Percentiles rank a stretch among this genome's conserved stretches.
Evolutionary conservation across 2,329 filamentous ascomycete genomes (phyloP).

Genomic region (Colletotrichum sp.): DNA sequence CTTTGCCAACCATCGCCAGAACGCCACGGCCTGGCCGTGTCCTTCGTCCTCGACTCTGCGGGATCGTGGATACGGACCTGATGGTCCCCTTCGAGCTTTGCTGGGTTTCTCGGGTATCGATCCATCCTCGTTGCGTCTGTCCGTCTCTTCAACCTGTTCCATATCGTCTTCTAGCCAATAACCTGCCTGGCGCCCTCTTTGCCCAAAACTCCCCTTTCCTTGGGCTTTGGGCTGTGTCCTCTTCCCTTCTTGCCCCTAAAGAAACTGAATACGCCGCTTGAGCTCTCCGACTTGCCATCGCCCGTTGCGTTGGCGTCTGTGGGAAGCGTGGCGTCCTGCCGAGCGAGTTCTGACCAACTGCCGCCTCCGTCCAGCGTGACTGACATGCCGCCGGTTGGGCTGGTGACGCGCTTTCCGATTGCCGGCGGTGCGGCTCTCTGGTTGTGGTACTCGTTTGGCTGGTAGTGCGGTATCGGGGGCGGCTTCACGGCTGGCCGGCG

Average conservation of each 20-base stretch:
- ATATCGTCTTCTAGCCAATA: constrained; percentile 58
- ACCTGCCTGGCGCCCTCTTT: constrained; percentile 92
- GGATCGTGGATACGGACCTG: neutral
- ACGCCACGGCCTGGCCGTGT: neutral
- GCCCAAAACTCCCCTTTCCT: constrained; percentile 89
- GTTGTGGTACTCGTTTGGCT: constrained; percentile 49
- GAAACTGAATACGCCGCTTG: constrained; percentile 90
- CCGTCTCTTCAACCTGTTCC: neutral
- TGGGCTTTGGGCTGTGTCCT: constrained; percentile 91
- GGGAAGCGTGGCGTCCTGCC: constrained; percentile 78
- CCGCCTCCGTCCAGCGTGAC: constrained; percentile 89
- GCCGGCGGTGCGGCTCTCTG: constrained; percentile 40
- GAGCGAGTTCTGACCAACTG: constrained; percentile 89
- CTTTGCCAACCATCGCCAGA: neutral
- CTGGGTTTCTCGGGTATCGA: constrained; percentile 13
- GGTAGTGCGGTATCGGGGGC: constrained; percentile 49
- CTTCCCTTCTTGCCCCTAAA: constrained; percentile 88
- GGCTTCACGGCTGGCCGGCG: constrained; percentile 13
- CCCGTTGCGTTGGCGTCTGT: constrained; percentile 65
- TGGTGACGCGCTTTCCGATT: constrained; percentile 73
- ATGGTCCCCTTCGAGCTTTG: neutral
- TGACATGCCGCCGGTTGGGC: constrained; percentile 84
- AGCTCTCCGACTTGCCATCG: constrained; percentile 59
- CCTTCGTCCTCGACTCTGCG: neutral
- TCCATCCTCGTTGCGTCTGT: constrained; percentile 7